Evolutionary conservation across 2,329 filamentous ascomycete genomes (phyloP).

Genomic region (Fusarium buharicum): DNA sequence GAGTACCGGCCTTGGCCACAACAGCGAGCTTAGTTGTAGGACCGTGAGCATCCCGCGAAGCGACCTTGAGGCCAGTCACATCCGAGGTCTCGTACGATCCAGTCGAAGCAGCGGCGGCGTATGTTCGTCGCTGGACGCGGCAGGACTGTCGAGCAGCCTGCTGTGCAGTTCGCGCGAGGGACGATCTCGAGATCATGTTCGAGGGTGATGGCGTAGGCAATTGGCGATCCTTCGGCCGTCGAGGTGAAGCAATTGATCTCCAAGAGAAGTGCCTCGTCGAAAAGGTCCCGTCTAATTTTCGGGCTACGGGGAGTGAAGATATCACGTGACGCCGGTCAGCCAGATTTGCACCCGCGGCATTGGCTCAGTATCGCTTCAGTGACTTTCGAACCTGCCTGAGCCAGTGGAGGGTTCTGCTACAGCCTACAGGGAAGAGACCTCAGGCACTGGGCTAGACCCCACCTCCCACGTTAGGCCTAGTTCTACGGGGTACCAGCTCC

Average conservation of each 20-base stretch:
- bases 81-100: slow-evolving; percentile 90
- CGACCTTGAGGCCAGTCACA: slow-evolving; percentile 89
- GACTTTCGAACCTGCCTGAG: slow-evolving; percentile 23
- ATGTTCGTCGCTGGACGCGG: slow-evolving; percentile 66
- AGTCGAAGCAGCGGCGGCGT: slow-evolving; percentile 70
- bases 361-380: slow-evolving; percentile 37
- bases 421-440: no score
- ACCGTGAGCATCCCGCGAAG: slow-evolving; percentile 87
- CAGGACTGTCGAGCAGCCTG: slow-evolving; percentile 66
- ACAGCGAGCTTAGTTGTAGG: slow-evolving; percentile 91
- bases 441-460: slow-evolving; percentile 25
- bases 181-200: slow-evolving; percentile 72
- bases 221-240: slow-evolving; percentile 60
- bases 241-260: slow-evolving; percentile 53
- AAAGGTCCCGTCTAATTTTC: slow-evolving; percentile 59
- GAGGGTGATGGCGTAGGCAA: slow-evolving; percentile 66
- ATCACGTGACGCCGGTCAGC: slow-evolving; percentile 54
- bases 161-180: slow-evolving; percentile 68
- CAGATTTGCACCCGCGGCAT: slow-evolving; percentile 45
- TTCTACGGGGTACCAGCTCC: slow-evolving; percentile 8
- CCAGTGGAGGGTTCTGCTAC: no score
- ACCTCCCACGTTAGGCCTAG: slow-evolving; percentile 30
- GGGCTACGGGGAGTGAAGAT: slow-evolving; percentile 45
- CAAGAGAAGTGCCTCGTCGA: slow-evolving; percentile 57
- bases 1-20: slow-evolving; percentile 92